Conservation (phyloP, 768 basidiomycete genomes). For the Calocybe cyanea region DNA sequence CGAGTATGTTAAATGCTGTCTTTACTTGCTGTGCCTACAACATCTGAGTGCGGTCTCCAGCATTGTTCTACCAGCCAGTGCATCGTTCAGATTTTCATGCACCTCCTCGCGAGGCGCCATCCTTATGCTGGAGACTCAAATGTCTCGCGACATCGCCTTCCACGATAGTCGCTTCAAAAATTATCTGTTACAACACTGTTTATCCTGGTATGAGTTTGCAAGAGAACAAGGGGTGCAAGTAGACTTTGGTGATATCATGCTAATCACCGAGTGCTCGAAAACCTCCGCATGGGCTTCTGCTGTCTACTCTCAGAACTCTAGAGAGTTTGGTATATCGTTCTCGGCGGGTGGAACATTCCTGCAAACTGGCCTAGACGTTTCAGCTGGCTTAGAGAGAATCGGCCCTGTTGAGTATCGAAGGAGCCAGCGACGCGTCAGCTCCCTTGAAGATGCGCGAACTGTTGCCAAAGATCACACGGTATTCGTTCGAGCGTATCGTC, state of each 20-base stretch:
- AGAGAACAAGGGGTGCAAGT: neutral
- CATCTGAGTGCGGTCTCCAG: neutral
- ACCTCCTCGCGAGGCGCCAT: slow-evolving; percentile 13
- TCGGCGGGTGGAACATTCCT: slow-evolving; percentile 6
- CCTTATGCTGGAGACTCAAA: slow-evolving; percentile 12
- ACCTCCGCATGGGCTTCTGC: slow-evolving; percentile 16
- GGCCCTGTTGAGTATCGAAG: slow-evolving; percentile 7
- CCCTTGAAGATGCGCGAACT: neutral
- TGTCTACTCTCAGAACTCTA: slow-evolving; percentile 12
- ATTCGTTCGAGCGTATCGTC: slow-evolving; percentile 14
- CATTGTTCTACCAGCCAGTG: slow-evolving; percentile 6
- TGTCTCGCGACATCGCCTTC: slow-evolving; percentile 8
- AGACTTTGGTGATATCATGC: slow-evolving; percentile 16
- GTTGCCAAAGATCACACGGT: slow-evolving; percentile 11
- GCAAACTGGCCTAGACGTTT: slow-evolving; percentile 1
- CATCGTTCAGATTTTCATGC: slow-evolving; percentile 12
- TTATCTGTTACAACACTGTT: slow-evolving; percentile 9
- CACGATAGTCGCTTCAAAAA: slow-evolving; percentile 4
- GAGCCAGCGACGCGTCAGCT: slow-evolving; percentile 2
- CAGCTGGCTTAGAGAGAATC: slow-evolving; percentile 2
- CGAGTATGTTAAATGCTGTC: neutral
- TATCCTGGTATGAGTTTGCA: slow-evolving; percentile 15
- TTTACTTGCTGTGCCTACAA: neutral
- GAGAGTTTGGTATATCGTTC: slow-evolving; percentile 13
- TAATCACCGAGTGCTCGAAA: slow-evolving; percentile 16